These are phyloP conservation scores for Gilbertella persicaria DNA, from an alignment of 371 early-diverging fungal species.

Conservation along the genomic window DNA sequence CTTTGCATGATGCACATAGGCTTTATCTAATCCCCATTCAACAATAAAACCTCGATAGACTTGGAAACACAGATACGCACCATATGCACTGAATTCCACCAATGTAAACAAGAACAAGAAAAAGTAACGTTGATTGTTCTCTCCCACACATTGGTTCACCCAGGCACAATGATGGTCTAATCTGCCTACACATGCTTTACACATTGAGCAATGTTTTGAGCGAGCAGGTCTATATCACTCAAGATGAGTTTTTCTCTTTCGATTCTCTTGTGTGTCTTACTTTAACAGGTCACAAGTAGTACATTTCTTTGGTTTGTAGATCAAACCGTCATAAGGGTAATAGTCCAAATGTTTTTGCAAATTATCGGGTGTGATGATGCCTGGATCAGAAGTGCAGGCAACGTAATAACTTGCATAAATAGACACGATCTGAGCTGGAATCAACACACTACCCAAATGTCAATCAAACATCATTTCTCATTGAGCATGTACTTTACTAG, in stretches of 20 bases:
- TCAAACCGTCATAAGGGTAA: conserved; percentile 64
- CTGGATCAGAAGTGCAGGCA: conserved; percentile 68
- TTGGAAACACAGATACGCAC: conserved; percentile 58
- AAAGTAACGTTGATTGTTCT: conserved; percentile 73
- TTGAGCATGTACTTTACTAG: conserved; percentile 21
- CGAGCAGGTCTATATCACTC: conserved; percentile 59
- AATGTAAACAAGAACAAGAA: conserved; percentile 65
- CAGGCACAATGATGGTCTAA: conserved; percentile 81
- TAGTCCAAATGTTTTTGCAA: conserved; percentile 49
- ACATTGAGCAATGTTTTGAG: conserved; percentile 78
- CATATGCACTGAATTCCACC: conserved; percentile 66
- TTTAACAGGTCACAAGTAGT: conserved; percentile 69
- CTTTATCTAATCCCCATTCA: conserved; percentile 51
- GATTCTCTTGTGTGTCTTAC: too few relatives aligned
- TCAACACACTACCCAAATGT: conserved; percentile 33
- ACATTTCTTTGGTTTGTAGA: conserved; percentile 66
- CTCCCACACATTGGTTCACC: conserved; percentile 79
- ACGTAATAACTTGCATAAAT: conserved; percentile 59
- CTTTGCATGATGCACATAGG: conserved; percentile 34
- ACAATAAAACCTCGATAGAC: conserved; percentile 59
- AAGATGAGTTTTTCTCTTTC: too few relatives aligned
- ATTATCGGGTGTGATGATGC: conserved; percentile 60
- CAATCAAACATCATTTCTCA: neutral
- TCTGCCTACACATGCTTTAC: conserved; percentile 69
- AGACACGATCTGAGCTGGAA: conserved; percentile 57